These are phyloP conservation scores for Calonectria montana DNA, from an alignment of 2,329 filamentous ascomycete genomes.

Conservation along the genomic window DNA sequence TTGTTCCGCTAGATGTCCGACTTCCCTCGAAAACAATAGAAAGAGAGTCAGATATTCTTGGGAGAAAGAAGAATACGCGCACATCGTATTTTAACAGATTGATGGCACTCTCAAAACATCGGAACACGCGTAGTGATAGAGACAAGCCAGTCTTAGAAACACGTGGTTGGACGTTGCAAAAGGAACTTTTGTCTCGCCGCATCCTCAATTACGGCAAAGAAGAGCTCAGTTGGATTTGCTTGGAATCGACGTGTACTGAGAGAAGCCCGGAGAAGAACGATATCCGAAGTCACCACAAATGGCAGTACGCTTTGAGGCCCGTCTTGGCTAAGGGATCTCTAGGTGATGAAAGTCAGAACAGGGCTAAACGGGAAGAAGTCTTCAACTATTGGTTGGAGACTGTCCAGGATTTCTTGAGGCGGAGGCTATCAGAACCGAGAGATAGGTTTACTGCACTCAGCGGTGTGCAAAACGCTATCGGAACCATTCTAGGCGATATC, in stretches of 20 bases:
- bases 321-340: not conserved
- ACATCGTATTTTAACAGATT: not conserved
- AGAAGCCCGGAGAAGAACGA: not conserved
- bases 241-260: not conserved
- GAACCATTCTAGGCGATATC: not conserved
- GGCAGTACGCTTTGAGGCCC: not conserved
- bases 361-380: not conserved
- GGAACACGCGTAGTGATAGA: not conserved
- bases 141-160: not conserved
- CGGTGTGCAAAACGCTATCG: not conserved
- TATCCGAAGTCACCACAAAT: not conserved
- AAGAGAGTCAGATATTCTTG: not conserved
- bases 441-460: not conserved
- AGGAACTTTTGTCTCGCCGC: not conserved
- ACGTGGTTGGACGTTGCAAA: not conserved
- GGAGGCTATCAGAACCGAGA: not conserved
- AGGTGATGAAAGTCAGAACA: not conserved
- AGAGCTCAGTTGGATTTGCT: not conserved
- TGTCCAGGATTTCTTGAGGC: not conserved
- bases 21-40: not conserved
- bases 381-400: not conserved
- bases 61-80: not conserved
- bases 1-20: not conserved
- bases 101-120: not conserved
- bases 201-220: not conserved